Conservation (phyloP, 352 stramenopile genomes). For the Globisporangium lucens region DNA sequence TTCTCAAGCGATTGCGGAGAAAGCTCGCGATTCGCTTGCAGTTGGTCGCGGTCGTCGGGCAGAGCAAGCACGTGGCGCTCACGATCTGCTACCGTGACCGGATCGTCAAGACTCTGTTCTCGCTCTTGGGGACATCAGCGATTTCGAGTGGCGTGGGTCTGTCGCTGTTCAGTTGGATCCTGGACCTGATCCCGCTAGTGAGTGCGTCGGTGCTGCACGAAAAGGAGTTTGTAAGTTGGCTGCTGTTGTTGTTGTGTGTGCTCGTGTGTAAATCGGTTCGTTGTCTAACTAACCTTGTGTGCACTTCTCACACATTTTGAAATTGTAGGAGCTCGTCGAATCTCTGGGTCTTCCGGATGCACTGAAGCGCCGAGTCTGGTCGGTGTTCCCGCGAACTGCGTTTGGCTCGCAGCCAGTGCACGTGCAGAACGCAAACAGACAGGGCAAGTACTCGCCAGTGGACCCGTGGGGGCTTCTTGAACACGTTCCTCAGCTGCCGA, state of each 20-base stretch:
- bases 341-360: constrained; percentile 51
- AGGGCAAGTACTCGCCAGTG: constrained; percentile 32
- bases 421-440: constrained; percentile 18
- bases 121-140: constrained; percentile 64
- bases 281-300: background rate
- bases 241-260: constrained; percentile 11
- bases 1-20: constrained; percentile 55
- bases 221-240: constrained; percentile 66
- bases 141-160: constrained; percentile 53
- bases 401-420: constrained; percentile 29
- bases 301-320: background rate
- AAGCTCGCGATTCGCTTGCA: constrained; percentile 80
- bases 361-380: constrained; percentile 67
- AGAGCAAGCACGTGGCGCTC: constrained; percentile 72
- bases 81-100: constrained; percentile 84
- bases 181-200: constrained; percentile 80
- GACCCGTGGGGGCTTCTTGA: constrained; percentile 80
- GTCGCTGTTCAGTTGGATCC: constrained; percentile 85
- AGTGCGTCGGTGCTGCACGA: constrained; percentile 71
- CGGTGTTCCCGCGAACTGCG: constrained; percentile 56
- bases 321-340: constrained; percentile 60
- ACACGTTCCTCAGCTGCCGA: constrained; percentile 66
- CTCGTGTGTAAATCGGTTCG: constrained; percentile 1
- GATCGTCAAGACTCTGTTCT: constrained; percentile 82
- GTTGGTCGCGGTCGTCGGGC: constrained; percentile 66